Evolutionary conservation across 2,329 filamentous ascomycete species (phyloP).

Genomic region (Rugonectria rugulosa): DNA sequence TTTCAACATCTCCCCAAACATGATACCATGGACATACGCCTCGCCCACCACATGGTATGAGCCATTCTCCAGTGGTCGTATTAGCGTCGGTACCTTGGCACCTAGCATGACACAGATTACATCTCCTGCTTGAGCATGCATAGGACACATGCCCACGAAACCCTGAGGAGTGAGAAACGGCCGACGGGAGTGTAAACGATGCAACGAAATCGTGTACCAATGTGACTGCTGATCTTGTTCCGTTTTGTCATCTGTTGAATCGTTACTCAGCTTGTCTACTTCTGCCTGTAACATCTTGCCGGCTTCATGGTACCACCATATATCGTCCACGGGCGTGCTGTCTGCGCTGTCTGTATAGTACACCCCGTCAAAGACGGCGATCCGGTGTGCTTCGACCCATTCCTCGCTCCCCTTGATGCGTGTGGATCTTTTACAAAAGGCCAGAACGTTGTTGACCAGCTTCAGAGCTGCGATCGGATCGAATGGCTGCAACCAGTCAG

Average conservation of each 20-base stretch:
- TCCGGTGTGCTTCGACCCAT: slow-evolving; percentile 5
- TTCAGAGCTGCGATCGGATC: not conserved
- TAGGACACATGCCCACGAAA: not conserved
- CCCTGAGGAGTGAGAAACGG: slow-evolving; percentile 2
- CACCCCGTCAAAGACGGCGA: slow-evolving; percentile 4
- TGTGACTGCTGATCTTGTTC: not conserved
- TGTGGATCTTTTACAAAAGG: slow-evolving; percentile 18
- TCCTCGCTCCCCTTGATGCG: slow-evolving; percentile 7
- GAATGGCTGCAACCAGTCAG: slow-evolving; percentile 15
- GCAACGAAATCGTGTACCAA: not conserved
- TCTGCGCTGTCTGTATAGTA: not conserved
- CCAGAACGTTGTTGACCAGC: slow-evolving; percentile 9
- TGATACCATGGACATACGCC: slow-evolving; percentile 16
- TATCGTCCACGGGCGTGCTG: not conserved
- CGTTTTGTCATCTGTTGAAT: not conserved
- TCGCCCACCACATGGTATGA: slow-evolving; percentile 10
- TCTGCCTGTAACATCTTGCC: not conserved
- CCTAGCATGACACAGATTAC: slow-evolving; percentile 5
- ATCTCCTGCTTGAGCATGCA: not conserved
- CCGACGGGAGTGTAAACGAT: slow-evolving; percentile 4
- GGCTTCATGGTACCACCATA: not conserved
- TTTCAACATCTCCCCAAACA: slow-evolving; percentile 12
- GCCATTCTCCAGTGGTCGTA: not conserved
- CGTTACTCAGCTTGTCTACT: not conserved
- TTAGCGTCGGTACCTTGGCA: not conserved